These are phyloP conservation scores for Haematococcus sp. DNA, from an alignment of 139 green algal species.

Conservation along the genomic window DNA sequence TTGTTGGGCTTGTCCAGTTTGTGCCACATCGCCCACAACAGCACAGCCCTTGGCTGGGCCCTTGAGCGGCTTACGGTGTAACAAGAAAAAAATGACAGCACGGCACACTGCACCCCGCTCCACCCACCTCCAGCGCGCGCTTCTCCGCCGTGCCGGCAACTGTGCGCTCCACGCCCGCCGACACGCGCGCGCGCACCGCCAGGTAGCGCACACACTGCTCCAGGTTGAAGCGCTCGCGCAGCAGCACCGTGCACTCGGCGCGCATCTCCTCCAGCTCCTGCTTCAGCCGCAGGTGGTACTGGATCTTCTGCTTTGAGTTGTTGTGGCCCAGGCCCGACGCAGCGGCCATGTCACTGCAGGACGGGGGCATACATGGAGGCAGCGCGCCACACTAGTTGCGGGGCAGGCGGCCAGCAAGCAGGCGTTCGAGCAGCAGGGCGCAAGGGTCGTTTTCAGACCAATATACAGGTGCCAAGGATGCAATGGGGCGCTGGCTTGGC, in stretches of 20 bases:
- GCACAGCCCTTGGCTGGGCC: too few species aligned
- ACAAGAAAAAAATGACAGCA: too few species aligned
- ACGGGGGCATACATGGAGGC: too few species aligned
- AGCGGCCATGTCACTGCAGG: too few species aligned
- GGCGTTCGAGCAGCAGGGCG: not conserved
- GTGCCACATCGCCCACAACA: too few species aligned
- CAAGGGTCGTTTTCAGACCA: too few species aligned
- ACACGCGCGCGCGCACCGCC: constrained; percentile 22
- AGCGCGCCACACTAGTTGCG: too few species aligned
- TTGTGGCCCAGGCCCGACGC: constrained; percentile 34
- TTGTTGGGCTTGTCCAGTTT: too few species aligned
- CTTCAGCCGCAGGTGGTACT: constrained; percentile 57
- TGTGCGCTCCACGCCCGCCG: not conserved
- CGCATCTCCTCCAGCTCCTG: constrained; percentile 68
- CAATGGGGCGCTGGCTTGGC: too few species aligned
- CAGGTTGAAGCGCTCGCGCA: constrained; percentile 59
- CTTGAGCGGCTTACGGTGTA: too few species aligned
- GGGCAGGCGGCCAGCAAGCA: not conserved
- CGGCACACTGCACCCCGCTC: not conserved
- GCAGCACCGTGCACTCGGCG: constrained; percentile 55
- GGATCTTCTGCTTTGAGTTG: constrained; percentile 62
- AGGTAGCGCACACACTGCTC: constrained; percentile 64
- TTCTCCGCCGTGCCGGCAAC: not conserved
- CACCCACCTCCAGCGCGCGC: not conserved
- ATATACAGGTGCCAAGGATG: too few species aligned